Percentiles rank a stretch among this genome's conserved stretches.
phyloP scores from a whole-genome alignment of 257 asterid genomes.

The Prunella vulgaris region DNA sequence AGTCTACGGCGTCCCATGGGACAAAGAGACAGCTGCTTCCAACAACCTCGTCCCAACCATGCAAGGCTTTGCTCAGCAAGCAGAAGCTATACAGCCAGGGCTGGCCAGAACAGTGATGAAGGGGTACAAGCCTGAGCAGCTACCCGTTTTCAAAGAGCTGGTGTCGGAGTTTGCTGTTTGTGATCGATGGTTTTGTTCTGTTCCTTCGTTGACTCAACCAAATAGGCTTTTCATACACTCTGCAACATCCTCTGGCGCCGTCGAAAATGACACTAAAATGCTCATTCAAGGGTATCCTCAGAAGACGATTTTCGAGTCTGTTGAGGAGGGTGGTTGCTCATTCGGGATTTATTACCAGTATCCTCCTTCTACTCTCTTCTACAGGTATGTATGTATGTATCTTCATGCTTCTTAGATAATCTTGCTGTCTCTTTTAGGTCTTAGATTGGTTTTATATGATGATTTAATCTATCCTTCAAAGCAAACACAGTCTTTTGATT shows the following conservation, averaged over 20 bases:
- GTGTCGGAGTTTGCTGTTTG: conserved; percentile 62
- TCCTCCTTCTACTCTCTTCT: conserved; percentile 67
- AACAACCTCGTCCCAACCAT: conserved; percentile 34
- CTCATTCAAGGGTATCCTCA: conserved; percentile 60
- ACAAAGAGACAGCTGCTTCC: conserved; percentile 19
- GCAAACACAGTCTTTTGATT: background rate
- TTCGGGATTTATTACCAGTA: conserved; percentile 63
- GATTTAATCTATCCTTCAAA: no score
- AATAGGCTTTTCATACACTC: conserved; percentile 71
- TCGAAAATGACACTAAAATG: conserved; percentile 45
- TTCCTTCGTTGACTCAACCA: conserved; percentile 63
- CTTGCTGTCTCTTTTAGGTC: no score
- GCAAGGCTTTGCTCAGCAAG: conserved; percentile 83
- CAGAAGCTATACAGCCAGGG: conserved; percentile 46
- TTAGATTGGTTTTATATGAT: no score
- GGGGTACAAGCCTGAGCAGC: conserved; percentile 50
- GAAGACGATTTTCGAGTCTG: conserved; percentile 62
- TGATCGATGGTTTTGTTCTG: conserved; percentile 70
- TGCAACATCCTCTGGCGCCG: conserved; percentile 64
- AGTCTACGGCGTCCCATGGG: conserved; percentile 50
- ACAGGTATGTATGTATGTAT: no score
- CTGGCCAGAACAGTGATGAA: conserved; percentile 60
- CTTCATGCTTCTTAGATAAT: no score
- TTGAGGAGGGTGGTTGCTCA: conserved; percentile 43
- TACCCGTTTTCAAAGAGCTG: conserved; percentile 56